Evolutionary conservation across 805 yeast genomes (phyloP).

Genomic region (Blastobotrys americana): DNA sequence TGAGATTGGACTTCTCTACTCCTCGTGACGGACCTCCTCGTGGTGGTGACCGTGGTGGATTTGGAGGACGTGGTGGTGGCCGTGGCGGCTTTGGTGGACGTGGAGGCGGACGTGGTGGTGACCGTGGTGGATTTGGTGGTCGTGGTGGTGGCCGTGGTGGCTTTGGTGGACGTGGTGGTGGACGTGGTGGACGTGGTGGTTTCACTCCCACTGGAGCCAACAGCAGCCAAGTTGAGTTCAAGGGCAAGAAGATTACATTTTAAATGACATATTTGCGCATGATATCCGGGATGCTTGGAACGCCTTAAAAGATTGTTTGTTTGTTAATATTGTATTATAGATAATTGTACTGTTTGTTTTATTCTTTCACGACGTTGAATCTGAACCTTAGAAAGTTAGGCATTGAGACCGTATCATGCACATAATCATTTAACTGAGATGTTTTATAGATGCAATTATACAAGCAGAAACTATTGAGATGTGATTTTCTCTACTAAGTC

Average conservation of each 20-base stretch:
- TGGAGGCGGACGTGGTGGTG: conserved; percentile 26
- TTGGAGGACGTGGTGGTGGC: conserved; percentile 18
- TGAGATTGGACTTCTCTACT: conserved; percentile 89
- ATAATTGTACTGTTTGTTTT: conserved; percentile 12
- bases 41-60: conserved; percentile 35
- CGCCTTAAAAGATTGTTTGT: conserved; percentile 4
- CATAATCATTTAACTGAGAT: too few species aligned
- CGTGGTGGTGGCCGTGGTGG: conserved; percentile 25
- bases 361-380: conserved; percentile 4
- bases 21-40: conserved; percentile 49
- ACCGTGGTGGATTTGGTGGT: conserved; percentile 23
- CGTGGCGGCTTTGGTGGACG: conserved; percentile 31
- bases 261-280: conserved; percentile 17
- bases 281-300: conserved; percentile 4
- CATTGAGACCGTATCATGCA: too few species aligned
- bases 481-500: conserved; percentile 31
- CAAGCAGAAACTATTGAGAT: too few species aligned
- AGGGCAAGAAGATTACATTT: conserved; percentile 47
- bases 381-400: too few species aligned
- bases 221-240: conserved; percentile 63
- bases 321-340: not conserved
- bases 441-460: too few species aligned
- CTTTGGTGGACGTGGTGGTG: conserved; percentile 24
- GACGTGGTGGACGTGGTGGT: conserved; percentile 28
- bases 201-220: conserved; percentile 47